Base-by-base conservation (phyloP, 1,284 basidiomycete species). In the Fomitopsis schrenkii region DNA sequence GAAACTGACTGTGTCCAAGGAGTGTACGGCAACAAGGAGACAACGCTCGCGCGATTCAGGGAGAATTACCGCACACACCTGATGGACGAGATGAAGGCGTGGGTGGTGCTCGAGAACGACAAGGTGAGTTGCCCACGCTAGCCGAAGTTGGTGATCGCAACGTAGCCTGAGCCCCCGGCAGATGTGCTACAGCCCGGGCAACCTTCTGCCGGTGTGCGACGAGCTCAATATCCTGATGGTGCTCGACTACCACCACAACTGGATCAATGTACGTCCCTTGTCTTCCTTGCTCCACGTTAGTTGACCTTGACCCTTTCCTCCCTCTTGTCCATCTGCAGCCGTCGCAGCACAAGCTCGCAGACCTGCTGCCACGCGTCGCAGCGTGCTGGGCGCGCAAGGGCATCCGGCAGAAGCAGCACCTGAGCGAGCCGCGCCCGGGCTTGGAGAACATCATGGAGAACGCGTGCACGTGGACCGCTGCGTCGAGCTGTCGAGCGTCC, bases 81-180 rank as follows among this genome's bases (percentile, higher is more conserved):
- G 6, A 81, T 87, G 3, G 76, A 83, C 33, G 83, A 84, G 30
- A 84, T 94, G 63, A 85, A 90, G 64, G 81, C 80, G 5, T 80
- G 95, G 41, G 74, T 96, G 26, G 95, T 95, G 0, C 79, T 97
- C 17, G 95, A 97, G 76, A 97, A 97, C 65, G 95, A 97, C 70
- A 95, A 96, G 78, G 91, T 91, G 54, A 54, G 70, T 62, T 4
- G 10, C 6, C 14, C 12, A 19, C 5, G 35, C 56, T 5, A 17
- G 6, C 22, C 5, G 22, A 22, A 22, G 30, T 8, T 33, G 30
- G 26, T 22, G 44, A n/a, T 3, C 44, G 26, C 26, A 19, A 8
- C 44, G 9, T 17, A 46, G n/a, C 10, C 26, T 33, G 48, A 7
- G 40, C 40, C 17, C 5, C 8, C 6, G 15, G 15, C 17, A 93